Conservation (phyloP, 306 rosid species). For the Fagus sylvatica region DNA sequence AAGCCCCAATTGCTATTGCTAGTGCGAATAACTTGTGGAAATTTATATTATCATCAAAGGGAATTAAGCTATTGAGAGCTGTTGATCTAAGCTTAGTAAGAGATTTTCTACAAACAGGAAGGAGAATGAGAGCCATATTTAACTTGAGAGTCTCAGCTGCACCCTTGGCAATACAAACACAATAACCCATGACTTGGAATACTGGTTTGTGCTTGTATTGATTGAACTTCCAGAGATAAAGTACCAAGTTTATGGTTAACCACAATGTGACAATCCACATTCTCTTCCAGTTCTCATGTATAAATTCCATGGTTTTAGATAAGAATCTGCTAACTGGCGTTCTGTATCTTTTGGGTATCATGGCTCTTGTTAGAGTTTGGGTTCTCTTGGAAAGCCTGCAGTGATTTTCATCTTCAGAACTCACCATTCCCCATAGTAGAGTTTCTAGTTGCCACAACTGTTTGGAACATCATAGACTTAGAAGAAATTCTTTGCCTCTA, state of each 20-base stretch:
- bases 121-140: slow-evolving; percentile 86
- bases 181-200: slow-evolving; percentile 72
- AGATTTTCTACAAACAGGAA: slow-evolving; percentile 82
- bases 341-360: slow-evolving; percentile 73
- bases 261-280: slow-evolving; percentile 68
- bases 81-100: slow-evolving; percentile 71
- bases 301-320: slow-evolving; percentile 31
- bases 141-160: slow-evolving; percentile 92
- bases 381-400: slow-evolving; percentile 21
- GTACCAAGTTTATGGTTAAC: slow-evolving; percentile 53
- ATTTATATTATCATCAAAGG: slow-evolving; percentile 85
- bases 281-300: slow-evolving; percentile 66
- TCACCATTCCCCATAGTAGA: slow-evolving; percentile 62
- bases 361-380: slow-evolving; percentile 52
- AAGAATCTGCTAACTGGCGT: slow-evolving; percentile 43
- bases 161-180: slow-evolving; percentile 87
- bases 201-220: slow-evolving; percentile 50
- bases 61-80: slow-evolving; percentile 55
- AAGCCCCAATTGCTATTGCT: slow-evolving; percentile 56
- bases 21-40: slow-evolving; percentile 74
- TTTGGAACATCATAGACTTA: too few species aligned
- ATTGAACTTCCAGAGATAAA: slow-evolving; percentile 62
- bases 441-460: slow-evolving; percentile 84
- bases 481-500: too few species aligned
- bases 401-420: slow-evolving; percentile 39